A percentile compares a stretch with the other conserved stretches of the same genome.
These are phyloP conservation scores for Dactylellina cionopaga DNA, from an alignment of 2,329 filamentous ascomycete genomes.

Conservation along the genomic window DNA sequence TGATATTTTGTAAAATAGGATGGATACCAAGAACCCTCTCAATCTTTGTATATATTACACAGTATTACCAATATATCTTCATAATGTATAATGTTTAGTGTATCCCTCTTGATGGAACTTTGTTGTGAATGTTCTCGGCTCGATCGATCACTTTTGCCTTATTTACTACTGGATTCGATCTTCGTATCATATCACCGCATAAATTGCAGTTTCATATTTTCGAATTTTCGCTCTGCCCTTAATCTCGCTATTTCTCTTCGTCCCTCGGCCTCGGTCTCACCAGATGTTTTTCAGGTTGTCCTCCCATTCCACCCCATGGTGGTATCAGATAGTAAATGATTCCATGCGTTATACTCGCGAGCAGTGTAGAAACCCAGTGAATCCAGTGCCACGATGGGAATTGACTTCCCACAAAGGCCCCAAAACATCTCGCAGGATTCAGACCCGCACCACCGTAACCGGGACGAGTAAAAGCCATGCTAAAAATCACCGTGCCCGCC, in stretches of 20 bases:
- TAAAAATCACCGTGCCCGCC: constrained; percentile 60
- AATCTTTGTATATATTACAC: constrained; percentile 30
- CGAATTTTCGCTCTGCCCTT: background rate
- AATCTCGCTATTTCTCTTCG: constrained; percentile 20
- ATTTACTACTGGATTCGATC: no score
- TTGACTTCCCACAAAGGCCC: constrained; percentile 61
- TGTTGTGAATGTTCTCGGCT: background rate
- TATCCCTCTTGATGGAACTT: background rate
- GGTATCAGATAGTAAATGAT: constrained; percentile 58
- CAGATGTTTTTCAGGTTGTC: constrained; percentile 6
- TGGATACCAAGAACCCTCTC: constrained; percentile 1
- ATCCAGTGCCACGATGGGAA: constrained; percentile 61
- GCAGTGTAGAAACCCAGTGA: constrained; percentile 60
- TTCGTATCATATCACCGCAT: no score
- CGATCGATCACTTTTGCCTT: background rate
- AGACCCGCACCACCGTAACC: constrained; percentile 63
- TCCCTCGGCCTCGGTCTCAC: background rate
- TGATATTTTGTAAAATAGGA: background rate
- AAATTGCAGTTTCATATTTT: no score
- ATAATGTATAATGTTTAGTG: constrained; percentile 48
- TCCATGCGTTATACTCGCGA: constrained; percentile 58
- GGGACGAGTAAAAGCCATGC: constrained; percentile 60
- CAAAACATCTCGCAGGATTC: constrained; percentile 65
- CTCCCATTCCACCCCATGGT: constrained; percentile 46
- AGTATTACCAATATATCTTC: background rate